Evolutionary conservation across 345 rosid genomes (phyloP).

Genomic region (Eutrema yunnanense): DNA sequence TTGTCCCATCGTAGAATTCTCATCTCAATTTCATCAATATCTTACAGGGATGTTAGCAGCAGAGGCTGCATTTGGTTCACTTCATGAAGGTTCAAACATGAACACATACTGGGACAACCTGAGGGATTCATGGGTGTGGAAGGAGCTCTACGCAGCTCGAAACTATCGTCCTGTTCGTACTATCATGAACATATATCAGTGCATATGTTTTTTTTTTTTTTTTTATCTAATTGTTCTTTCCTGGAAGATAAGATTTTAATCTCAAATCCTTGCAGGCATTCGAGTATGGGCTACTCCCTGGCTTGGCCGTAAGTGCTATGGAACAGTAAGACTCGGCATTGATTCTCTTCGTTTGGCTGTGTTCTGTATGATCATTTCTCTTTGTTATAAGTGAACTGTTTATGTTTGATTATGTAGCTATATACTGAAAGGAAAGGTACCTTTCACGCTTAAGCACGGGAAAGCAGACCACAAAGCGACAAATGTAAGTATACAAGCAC

Average conservation of each 20-base stretch:
- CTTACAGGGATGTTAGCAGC: constrained; percentile 91
- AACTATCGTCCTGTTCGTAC: constrained; percentile 85
- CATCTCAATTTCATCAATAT: constrained; percentile 11
- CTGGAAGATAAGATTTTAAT: constrained; percentile 5
- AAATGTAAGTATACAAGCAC: constrained; percentile 41
- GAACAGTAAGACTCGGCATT: constrained; percentile 62
- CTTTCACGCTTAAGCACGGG: constrained; percentile 81
- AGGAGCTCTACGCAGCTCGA: constrained; percentile 70
- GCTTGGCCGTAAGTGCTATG: constrained; percentile 66
- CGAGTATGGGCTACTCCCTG: constrained; percentile 83
- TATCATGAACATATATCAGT: neutral
- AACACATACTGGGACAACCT: constrained; percentile 68
- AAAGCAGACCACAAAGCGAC: constrained; percentile 91
- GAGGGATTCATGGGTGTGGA: constrained; percentile 85
- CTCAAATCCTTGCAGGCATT: constrained; percentile 54
- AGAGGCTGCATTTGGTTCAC: constrained; percentile 71
- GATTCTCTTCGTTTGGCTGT: neutral
- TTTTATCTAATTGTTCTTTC: constrained; percentile 7
- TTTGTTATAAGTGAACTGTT: neutral
- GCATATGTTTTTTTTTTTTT: neutral
- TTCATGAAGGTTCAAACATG: constrained; percentile 52
- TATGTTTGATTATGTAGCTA: constrained; percentile 49
- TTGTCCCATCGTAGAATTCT: neutral
- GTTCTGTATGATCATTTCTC: neutral
- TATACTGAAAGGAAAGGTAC: constrained; percentile 63